Evolutionary conservation across 805 yeast species (phyloP), one percentile per base, ranked within the genome.

Genomic region (Metschnikowia bowlesiae): DNA sequence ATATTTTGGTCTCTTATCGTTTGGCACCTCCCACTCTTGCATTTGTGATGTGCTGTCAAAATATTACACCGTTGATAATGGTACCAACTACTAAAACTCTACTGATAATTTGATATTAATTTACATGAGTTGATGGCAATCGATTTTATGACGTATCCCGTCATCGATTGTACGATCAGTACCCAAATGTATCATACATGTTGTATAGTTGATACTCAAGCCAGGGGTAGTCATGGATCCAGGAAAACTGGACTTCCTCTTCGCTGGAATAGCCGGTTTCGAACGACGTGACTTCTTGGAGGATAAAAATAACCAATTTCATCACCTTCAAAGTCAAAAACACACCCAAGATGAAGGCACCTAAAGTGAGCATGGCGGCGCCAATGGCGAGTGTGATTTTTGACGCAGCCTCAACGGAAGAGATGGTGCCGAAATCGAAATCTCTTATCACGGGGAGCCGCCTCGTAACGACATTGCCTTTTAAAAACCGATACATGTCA

Each of bases 151-250:
- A 16, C 2, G 22, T 22, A 22, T 22, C 22, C 22, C 3, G 22
- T 22, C 22, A 22, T 22, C 5, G 22, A 22, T 22, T 4, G 4
- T 22, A 8, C 6, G 11, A 13, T 39, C 35, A 47, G 26, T 50
- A 53, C 22, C 57, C 55, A 6, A 44, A 30, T 50, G 50, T 46
- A 29, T 57, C 58, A 14, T 32, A 34, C 18, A 56, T 8, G 39
- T 40, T 46, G 43, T 57, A 56, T 18, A 41, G 18, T 38, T 47
- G 49, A 40, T 56, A 57, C 44, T 58, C 61, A n/a, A 58, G 44
- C 46, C 55, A 46, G 13, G 58, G 60, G 18, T 48, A 45, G 18
- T 53, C 53, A 36, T 48, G 50, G 34, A 55, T 29, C 54, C 56
- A 52, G 26, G 59, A 48, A 39, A 52, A 36, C 5, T 36, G 46